Percentiles rank a stretch among this genome's conserved stretches.
phyloP scores from a whole-genome alignment of 768 basidiomycete genomes.

The Boletellus ananiceps region DNA sequence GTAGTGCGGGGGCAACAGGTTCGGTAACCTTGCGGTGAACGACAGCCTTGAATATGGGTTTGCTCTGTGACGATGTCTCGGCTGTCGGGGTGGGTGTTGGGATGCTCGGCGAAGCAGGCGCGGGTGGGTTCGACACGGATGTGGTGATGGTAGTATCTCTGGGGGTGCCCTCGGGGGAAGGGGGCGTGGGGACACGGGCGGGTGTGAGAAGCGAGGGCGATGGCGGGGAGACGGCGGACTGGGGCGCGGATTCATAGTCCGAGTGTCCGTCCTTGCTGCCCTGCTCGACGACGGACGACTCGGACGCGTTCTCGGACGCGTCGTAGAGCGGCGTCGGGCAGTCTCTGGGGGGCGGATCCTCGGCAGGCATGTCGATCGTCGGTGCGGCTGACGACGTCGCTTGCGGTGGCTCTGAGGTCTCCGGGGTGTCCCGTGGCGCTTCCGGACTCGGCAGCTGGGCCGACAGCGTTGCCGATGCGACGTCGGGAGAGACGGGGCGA shows the following conservation, averaged over 20 bases:
- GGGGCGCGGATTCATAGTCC: constrained; percentile 15
- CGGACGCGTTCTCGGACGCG: constrained; percentile 3
- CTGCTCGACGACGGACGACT: background rate
- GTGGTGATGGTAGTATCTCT: background rate
- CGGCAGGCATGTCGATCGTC: background rate
- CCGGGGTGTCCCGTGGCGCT: background rate
- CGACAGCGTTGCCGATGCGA: background rate
- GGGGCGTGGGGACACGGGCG: background rate
- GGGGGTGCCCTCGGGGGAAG: background rate
- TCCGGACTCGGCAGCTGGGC: background rate
- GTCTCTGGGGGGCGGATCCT: constrained; percentile 1
- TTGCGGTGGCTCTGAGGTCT: constrained; percentile 1
- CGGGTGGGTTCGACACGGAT: constrained; percentile 3
- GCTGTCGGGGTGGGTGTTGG: constrained; percentile 7
- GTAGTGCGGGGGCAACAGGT: constrained; percentile 12
- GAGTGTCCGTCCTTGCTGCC: constrained; percentile 7
- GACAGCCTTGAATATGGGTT: constrained; percentile 46
- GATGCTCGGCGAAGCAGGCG: constrained; percentile 1
- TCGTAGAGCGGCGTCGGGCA: background rate
- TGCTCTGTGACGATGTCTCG: constrained; percentile 10
- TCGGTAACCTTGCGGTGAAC: constrained; percentile 55
- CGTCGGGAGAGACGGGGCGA: background rate
- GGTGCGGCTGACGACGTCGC: too few species aligned
- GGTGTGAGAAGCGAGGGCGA: constrained; percentile 6
- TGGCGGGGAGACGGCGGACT: constrained; percentile 8